Evolutionary conservation across 805 yeast species (phyloP).

Genomic region (Pichia deserticola): DNA sequence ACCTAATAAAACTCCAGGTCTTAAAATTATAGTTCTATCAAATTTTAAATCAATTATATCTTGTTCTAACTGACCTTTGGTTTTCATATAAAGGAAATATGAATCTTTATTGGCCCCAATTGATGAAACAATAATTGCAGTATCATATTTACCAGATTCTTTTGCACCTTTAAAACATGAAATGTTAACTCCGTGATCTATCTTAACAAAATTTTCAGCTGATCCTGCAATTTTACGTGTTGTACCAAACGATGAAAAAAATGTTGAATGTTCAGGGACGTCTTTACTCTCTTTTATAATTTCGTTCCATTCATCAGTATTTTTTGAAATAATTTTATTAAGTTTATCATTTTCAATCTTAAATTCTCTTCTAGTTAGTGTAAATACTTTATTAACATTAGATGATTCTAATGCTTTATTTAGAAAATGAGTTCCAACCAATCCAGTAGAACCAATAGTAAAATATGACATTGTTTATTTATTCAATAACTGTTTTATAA

Average conservation of each 20-base stretch:
- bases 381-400: constrained; percentile 33
- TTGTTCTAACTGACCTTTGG: constrained; percentile 74
- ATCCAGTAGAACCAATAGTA: constrained; percentile 70
- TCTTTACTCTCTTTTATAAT: constrained; percentile 17
- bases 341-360: constrained; percentile 10
- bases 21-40: constrained; percentile 62
- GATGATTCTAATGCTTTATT: constrained; percentile 34
- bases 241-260: constrained; percentile 69
- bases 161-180: constrained; percentile 69
- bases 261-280: constrained; percentile 31
- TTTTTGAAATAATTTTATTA: constrained; percentile 37
- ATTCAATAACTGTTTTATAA: too few relatives aligned
- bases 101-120: constrained; percentile 56
- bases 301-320: constrained; percentile 44
- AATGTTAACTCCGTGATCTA: constrained; percentile 69
- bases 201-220: constrained; percentile 55
- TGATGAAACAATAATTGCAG: constrained; percentile 62
- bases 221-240: constrained; percentile 69
- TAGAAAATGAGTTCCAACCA: constrained; percentile 58
- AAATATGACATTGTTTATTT: constrained; percentile 17
- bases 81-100: constrained; percentile 48
- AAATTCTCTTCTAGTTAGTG: constrained; percentile 46
- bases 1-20: constrained; percentile 74
- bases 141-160: constrained; percentile 51
- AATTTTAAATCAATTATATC: constrained; percentile 56